Base-by-base conservation (phyloP, 345 rosid genomes). In the Sonneratia alba region DNA sequence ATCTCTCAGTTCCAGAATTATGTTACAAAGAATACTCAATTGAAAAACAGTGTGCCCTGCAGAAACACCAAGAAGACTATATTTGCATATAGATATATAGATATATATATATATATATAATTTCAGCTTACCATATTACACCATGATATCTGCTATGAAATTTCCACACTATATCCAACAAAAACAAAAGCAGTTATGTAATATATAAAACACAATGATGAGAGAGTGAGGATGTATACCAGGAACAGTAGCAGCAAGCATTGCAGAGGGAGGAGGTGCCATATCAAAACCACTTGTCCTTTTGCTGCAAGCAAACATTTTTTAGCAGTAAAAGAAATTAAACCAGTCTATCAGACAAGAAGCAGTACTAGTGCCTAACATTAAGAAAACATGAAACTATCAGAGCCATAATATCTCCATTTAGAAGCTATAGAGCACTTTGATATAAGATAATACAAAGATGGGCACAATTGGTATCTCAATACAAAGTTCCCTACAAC, bases 181-280 rank as follows among this genome's bases (percentile, higher is more conserved):
- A 86, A 89, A 82, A 80, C 76, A 83, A 82, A 75, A 70, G 78
- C 75, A 82, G 94, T 89, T 89, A 92, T 81, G 68, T 70, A 77
- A 81, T 70, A 80, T 48, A 71, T 75, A 74, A 71, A 32, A 53
- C 72, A 43, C 56, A 78, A 59, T 70, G 57, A 18, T 8, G 63
- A 36, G 82, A 81, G 71, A 67, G 32, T 27, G 32, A 27, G 73
- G 75, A 67, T 56, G 73, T 77, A 67, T 85, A 93, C 97, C 97
- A 82, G 55, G 36, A 24, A 48, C 49, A 34, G 87, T 85, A 43
- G 81, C 69, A 2, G 79, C 81, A 24, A 83, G 85, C 90, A 91
- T 76, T 76, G 98, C 90, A 71, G 96, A 84, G 75, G 89, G 78
- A 75, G 93, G 92, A 79, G 96, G 97, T 38, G 96, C 95, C 97